A percentile compares a stretch with the other conserved stretches of the same genome.
These are phyloP conservation scores for Sugiyamaella neomexicana DNA, from an alignment of 1,139 yeast genomes.

Conservation along the genomic window DNA sequence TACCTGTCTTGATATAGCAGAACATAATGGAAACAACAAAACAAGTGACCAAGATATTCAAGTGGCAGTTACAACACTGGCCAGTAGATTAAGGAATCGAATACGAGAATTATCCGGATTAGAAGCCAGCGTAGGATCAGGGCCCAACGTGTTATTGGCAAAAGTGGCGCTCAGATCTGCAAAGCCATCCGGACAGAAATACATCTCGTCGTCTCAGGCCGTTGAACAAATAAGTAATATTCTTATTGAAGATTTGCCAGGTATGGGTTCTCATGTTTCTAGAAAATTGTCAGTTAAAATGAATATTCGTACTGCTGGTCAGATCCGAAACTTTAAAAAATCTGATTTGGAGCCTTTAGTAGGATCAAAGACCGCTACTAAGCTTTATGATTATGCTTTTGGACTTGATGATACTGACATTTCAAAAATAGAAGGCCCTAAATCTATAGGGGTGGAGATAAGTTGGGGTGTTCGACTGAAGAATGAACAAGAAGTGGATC, in stretches of 20 bases:
- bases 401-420: slow-evolving; percentile 69
- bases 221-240: slow-evolving; percentile 41
- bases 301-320: slow-evolving; percentile 37
- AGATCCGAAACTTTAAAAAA: slow-evolving; percentile 42
- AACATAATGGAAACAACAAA: background rate
- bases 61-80: slow-evolving; percentile 32
- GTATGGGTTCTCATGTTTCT: slow-evolving; percentile 66
- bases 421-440: slow-evolving; percentile 54
- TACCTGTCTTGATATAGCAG: background rate
- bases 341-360: slow-evolving; percentile 47
- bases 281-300: slow-evolving; percentile 43
- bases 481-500: slow-evolving; percentile 57
- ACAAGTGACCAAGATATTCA: background rate
- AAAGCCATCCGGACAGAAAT: slow-evolving; percentile 71
- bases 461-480: slow-evolving; percentile 87
- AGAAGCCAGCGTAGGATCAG: slow-evolving; percentile 75
- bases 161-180: slow-evolving; percentile 73
- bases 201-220: slow-evolving; percentile 32
- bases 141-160: slow-evolving; percentile 71
- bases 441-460: slow-evolving; percentile 83
- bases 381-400: slow-evolving; percentile 56
- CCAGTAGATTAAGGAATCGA: slow-evolving; percentile 46
- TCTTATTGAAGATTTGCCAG: slow-evolving; percentile 69
- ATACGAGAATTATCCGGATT: slow-evolving; percentile 57
- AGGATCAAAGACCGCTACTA: slow-evolving; percentile 71